Conservation (phyloP, 148 eudicot genomes). For the Rhododendron ovatum region DNA sequence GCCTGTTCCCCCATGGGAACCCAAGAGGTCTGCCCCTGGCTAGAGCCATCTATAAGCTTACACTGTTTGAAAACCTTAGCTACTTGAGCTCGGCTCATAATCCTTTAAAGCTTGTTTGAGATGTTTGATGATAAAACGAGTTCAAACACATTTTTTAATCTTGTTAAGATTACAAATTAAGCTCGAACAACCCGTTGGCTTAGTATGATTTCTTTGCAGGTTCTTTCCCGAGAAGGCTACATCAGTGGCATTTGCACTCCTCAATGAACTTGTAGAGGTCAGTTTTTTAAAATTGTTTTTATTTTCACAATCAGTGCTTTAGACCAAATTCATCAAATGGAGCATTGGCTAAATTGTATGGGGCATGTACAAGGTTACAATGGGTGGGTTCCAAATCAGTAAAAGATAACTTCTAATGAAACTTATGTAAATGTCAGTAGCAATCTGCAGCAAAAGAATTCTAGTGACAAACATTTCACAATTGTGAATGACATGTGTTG, state of each 20-base stretch:
- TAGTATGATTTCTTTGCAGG: slow-evolving; percentile 28
- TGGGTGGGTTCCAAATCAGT: not conserved
- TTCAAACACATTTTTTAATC: not conserved
- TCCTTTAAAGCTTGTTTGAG: not conserved
- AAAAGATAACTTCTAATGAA: not conserved
- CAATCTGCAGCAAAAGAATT: not conserved
- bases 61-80: not conserved
- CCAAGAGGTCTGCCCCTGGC: not conserved
- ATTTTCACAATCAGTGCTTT: not conserved
- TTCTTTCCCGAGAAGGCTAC: slow-evolving; percentile 60
- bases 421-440: not conserved
- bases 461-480: not conserved
- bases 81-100: not conserved
- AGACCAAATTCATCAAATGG: not conserved
- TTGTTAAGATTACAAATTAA: not conserved
- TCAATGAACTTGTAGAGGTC: slow-evolving; percentile 64
- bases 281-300: slow-evolving; percentile 8
- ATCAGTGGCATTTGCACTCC: slow-evolving; percentile 50
- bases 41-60: not conserved
- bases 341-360: not conserved
- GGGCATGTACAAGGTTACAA: not conserved
- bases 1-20: not conserved
- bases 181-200: not conserved
- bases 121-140: not conserved
- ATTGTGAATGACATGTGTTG: not conserved